Base-by-base conservation (phyloP, 2,329 filamentous ascomycete genomes). In the Pyricularia sp. region DNA sequence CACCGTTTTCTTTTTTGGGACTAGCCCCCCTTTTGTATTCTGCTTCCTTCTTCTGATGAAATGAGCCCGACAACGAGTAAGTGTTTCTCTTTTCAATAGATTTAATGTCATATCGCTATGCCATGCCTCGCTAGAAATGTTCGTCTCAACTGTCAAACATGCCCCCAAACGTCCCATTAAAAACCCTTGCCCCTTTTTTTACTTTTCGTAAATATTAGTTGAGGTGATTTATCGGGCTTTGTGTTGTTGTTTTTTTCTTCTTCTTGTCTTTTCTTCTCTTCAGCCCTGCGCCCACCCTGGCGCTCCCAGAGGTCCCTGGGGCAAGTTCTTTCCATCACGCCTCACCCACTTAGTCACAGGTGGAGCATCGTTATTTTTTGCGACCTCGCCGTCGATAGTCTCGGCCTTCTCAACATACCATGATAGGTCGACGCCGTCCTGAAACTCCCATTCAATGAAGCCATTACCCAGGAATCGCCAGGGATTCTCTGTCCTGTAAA, bases 381-480 rank as follows among this genome's bases (percentile, higher is more conserved):
- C 20, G 42, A n/a, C 42, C 42, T 55, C 42, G 20, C 7, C 42
- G 20, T 55, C 42, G 20, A 55, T 55, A n/a, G 1, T n/a, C 42
- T 55, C 42, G 42, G 42, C 42, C 42, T n/a, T 55, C 20, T 78
- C 79, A 5, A 84, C 73, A 69, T 84, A 84, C 81, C 81, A 83
- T 1, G 81, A 80, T 33, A 77, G 72, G 65, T 83, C 78, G 20
- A 70, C 74, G 2, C 67, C 68, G 1, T 76, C 75, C 55, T 79
- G 79, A 11, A 81, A 69, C 76, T 86, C 83, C 72, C 77, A 79
- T 4, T 75, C 76, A 28, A 84, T 84, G 72, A 85, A 85, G 0
- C 84, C 84, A 66, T 86, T 86, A 10, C 84, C 84, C 10, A 86
- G 76, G 71, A 85, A 85, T 63, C 63, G 69, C 1, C 67, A 70